Evolutionary conservation across 148 eudicot genomes (phyloP), one percentile per base, ranked within the genome.

Genomic region (Cornus suecica): DNA sequence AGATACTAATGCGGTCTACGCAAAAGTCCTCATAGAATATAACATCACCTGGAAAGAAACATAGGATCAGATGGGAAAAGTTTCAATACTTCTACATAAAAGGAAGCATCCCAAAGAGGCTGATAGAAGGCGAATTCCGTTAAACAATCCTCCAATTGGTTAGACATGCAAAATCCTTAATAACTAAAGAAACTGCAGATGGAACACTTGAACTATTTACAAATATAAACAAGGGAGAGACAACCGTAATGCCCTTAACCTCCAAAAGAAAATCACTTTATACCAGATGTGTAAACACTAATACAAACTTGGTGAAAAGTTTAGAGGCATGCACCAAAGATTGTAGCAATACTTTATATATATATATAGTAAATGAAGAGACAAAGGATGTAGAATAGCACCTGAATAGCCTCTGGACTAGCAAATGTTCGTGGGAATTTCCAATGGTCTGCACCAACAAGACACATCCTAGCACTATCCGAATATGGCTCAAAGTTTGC

Each of bases 371-470:
- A 42, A 22, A 18, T 27, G 5, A 42, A 66, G 41, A 66, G 69
- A 27, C n/a, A 30, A 86, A 4, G 24, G 67, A 74, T 37, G 52
- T 27, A 14, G 23, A 25, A 41, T 52, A 37, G 48, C 77, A 94
- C 98, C 98, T 91, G 98, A 76, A 94, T 94, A 26, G 98, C 97
- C 77, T 88, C 90, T 48, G 98, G 97, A 83, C 88, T 85, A 31
- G 90, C 90, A 85, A 83, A 91, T 32, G 98, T 90, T 83, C 97
- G 86, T 16, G 98, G 92, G 78, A 72, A 84, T 67, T 91, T 94
- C 87, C 78, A 87, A 70, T 94, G 98, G 85, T 94, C 94, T 66
- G 97, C 97, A 77, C 98, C 97, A 70, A 91, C 70, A 61, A 94
- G 97, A 84, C 98, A 94, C 72, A 94, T 78, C 83, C 98, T 87